Evolutionary conservation across 441 rosid species (phyloP), one percentile per base, ranked within the genome.

Genomic region (Metrosideros polymorpha): DNA sequence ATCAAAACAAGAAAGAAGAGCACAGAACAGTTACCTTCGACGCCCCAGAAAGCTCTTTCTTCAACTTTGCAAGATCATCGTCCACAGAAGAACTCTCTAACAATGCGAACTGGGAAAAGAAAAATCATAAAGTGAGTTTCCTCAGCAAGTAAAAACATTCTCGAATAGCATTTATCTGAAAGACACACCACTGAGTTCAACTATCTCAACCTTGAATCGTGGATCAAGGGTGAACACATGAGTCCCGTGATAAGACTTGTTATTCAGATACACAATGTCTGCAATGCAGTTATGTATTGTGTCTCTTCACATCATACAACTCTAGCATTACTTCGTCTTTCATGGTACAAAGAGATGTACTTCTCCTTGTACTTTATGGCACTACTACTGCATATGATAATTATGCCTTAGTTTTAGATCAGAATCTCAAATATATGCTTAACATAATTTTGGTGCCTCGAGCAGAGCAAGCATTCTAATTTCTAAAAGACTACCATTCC

Each of bases 81-180:
- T 93, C 94, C 61, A 91, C 89, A 39, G 94, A 91, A 82, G 91
- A 88, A 85, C 91, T 88, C 84, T 91, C 94, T 47, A 93, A 91
- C 91, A 91, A 86, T 25, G 90, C 91, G 83, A 93, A 93, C 93
- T 93, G 90, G 52, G 52, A n/a, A 88, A 47, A 56, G 29, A 83
- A 71, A 77, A 30, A 47, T 43, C 82, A 84, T 75, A 27, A 61
- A 35, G 47, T 10, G 45, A 51, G 84, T 30, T 22, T 22, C 27
- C 55, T 83, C 1, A 22, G 32, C 35, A 4, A 9, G 84, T 25
- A 52, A 52, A 32, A 47, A 51, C 25, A 55, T 52, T 83, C 84
- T 22, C 1, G 3, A 39, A 50, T 15, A 82, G 42, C 14, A 29
- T 15, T 13, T 82, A 29, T 49, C 84, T 17, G 15, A n/a, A 12